These are phyloP conservation scores for Colletotrichum australisinense DNA, from an alignment of 2,329 filamentous ascomycete genomes.

Conservation along the genomic window DNA sequence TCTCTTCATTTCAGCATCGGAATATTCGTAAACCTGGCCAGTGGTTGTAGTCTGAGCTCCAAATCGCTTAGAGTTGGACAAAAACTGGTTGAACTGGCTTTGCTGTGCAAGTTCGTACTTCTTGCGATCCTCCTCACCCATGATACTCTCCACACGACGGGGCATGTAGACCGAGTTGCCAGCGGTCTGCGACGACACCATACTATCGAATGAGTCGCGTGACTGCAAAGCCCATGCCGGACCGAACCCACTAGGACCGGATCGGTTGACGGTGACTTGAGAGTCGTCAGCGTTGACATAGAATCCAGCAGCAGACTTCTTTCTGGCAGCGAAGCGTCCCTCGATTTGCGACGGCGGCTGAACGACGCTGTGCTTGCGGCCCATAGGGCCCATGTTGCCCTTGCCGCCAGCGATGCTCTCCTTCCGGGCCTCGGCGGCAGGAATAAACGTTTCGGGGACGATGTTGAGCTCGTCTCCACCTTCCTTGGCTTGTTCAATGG, in stretches of 20 bases:
- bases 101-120: slow-evolving; percentile 79
- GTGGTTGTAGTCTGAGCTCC: slow-evolving; percentile 42
- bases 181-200: slow-evolving; percentile 66
- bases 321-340: slow-evolving; percentile 80
- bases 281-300: slow-evolving; percentile 77
- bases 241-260: slow-evolving; percentile 26
- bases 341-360: slow-evolving; percentile 81
- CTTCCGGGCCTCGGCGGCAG: slow-evolving; percentile 63
- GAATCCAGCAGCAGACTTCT: slow-evolving; percentile 74
- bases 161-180: slow-evolving; percentile 74
- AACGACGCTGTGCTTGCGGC: slow-evolving; percentile 67
- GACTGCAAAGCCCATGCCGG: slow-evolving; percentile 49
- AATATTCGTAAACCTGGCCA: slow-evolving; percentile 62
- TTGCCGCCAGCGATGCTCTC: slow-evolving; percentile 45
- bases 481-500: slow-evolving; percentile 83
- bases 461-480: slow-evolving; percentile 91
- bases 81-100: slow-evolving; percentile 50
- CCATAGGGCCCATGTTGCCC: slow-evolving; percentile 49
- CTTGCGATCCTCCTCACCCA: slow-evolving; percentile 80
- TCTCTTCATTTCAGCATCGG: slow-evolving; percentile 50
- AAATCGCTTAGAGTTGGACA: slow-evolving; percentile 37
- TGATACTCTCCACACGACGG: slow-evolving; percentile 77
- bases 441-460: slow-evolving; percentile 85
- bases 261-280: slow-evolving; percentile 15
- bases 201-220: slow-evolving; percentile 75